phyloP scores from a whole-genome alignment of 192 early-diverging fungal genomes.

The Jimgerdemannia lactiflua region DNA sequence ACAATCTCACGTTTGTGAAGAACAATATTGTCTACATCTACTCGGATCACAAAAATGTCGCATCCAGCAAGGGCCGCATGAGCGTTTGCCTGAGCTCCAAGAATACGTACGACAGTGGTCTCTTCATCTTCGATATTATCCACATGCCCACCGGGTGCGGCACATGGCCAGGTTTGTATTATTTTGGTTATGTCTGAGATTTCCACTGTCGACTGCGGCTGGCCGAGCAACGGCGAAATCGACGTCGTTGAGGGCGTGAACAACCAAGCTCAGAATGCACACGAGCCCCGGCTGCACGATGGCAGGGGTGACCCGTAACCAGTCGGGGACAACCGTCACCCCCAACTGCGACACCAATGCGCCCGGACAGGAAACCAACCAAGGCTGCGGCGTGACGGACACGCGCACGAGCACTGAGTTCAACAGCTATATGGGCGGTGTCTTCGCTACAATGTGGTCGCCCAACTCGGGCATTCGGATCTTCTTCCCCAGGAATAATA shows the following conservation, averaged over 20 bases:
- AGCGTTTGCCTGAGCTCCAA: constrained; percentile 26
- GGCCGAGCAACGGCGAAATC: constrained; percentile 47
- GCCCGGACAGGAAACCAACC: neutral
- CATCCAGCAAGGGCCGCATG: constrained; percentile 11
- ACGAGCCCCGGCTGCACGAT: neutral
- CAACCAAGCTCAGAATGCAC: neutral
- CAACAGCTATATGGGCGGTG: constrained; percentile 36
- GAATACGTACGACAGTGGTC: constrained; percentile 17
- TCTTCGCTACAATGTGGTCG: constrained; percentile 34
- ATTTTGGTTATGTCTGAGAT: neutral
- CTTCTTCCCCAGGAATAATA: neutral
- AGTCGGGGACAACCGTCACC: neutral
- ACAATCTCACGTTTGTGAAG: constrained; percentile 3
- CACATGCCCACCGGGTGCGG: constrained; percentile 48
- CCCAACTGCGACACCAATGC: neutral
- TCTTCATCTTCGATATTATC: constrained; percentile 20
- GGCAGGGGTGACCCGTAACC: neutral
- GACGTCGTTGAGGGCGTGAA: neutral
- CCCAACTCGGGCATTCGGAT: constrained; percentile 2
- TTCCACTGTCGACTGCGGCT: constrained; percentile 7
- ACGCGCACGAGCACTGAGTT: constrained; percentile 18
- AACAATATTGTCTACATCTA: constrained; percentile 4
- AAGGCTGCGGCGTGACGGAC: neutral
- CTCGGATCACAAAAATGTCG: constrained; percentile 14
- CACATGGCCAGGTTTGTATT: constrained; percentile 29